Evolutionary conservation across 371 early-diverging fungal species (phyloP), one percentile per base, ranked within the genome.

Genomic region (Lichtheimia hyalospora): DNA sequence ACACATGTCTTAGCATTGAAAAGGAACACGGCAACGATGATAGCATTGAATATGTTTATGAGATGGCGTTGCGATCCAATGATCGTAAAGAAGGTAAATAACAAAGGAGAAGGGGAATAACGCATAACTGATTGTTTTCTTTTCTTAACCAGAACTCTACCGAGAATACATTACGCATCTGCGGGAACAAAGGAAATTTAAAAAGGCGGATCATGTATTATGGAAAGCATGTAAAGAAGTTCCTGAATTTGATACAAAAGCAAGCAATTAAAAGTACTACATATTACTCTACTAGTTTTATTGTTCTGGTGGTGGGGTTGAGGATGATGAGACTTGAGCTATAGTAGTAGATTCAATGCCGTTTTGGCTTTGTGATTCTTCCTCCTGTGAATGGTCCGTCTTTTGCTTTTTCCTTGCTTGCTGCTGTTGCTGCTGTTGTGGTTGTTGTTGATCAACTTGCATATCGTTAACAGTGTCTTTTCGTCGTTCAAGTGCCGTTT

Each of bases 221-320:
- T 89, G 85, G 85, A 74, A 82, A 42, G 91, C 89, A 3, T 57
- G 67, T 24, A 85, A 85, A 67, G 75, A 72, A 3, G 84, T 88
- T 2, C 60, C 60, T 12, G 43, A 46, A 24, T 60, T 58, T 39
- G 44, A 49, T 14, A n/a, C 5, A 52, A 52, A 25, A 60, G 18
- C 15, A 20, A 52, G 44, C 21, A 60, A 52, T 42, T 18, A 20
- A 27, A 57, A 52, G 53, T 7, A 34, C 14, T 16, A 34, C 20
- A 21, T 16, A 24, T 18, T 10, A 13, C 34, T 20, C 5, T 13
- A 28, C 1, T 12, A 3, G 13, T 18, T 6, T 52, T 52, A n/a
- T 28, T 52, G 25, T 14, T 52, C 52, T 28, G 20, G 10, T 34
- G 34, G 34, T 34, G 34, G 34, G 6, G 34, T 34, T 34, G 34